phyloP scores from a whole-genome alignment of 208 protist species.

The Trypanosoma cruzi region DNA sequence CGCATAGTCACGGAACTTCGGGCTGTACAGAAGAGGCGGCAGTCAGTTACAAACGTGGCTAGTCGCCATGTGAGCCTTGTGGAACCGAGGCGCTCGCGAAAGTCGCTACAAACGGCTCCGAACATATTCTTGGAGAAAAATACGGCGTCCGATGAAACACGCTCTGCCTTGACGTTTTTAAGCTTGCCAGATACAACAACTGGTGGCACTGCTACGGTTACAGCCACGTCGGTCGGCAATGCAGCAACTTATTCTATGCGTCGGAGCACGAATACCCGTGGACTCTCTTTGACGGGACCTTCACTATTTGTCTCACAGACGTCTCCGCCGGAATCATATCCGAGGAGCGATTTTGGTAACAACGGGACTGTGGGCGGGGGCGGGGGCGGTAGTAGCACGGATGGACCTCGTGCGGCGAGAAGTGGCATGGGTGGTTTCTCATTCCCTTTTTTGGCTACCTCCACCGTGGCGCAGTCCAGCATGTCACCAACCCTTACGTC shows the following conservation, averaged over 20 bases:
- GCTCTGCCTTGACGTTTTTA: not conserved
- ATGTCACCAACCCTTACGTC: not conserved
- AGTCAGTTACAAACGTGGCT: not conserved
- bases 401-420: no score
- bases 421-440: not conserved
- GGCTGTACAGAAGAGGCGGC: not conserved
- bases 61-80: not conserved
- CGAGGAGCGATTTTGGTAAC: no score
- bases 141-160: not conserved
- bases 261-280: no score
- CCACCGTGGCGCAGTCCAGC: not conserved
- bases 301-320: no score
- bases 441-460: not conserved
- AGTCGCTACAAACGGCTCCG: no score
- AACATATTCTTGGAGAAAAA: no score
- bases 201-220: not conserved
- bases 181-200: not conserved
- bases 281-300: no score
- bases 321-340: no score
- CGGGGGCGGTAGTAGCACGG: not conserved
- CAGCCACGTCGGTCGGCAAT: not conserved
- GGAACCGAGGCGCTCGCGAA: not conserved
- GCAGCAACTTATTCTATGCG: no score
- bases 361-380: not conserved
- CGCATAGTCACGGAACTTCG: constrained; percentile 11